Conservation (phyloP, 495 filamentous ascomycete genomes). For the Diplogelasinospora grovesii region DNA sequence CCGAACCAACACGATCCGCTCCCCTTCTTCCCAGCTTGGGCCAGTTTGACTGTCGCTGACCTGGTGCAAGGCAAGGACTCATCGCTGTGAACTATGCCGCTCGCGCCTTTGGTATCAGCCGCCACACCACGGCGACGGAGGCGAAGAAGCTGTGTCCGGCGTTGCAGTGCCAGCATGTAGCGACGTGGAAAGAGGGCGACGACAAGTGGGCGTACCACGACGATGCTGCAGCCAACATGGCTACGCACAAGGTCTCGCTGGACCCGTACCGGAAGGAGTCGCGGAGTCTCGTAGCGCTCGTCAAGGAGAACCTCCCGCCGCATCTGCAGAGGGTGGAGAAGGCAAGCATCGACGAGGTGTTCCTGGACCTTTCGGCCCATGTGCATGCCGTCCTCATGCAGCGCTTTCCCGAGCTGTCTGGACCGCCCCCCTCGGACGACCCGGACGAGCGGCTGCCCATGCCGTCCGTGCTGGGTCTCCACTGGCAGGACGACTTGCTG, state of each 20-base stretch:
- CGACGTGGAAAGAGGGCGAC: conserved; percentile 90
- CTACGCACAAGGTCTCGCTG: conserved; percentile 83
- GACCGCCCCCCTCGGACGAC: conserved; percentile 61
- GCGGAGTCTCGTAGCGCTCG: conserved; percentile 69
- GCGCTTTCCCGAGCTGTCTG: conserved; percentile 67
- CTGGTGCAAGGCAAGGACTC: conserved; percentile 54
- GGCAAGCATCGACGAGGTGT: conserved; percentile 85
- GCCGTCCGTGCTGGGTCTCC: conserved; percentile 66
- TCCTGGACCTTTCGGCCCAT: conserved; percentile 81
- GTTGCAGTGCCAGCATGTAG: conserved; percentile 83
- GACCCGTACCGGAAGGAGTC: conserved; percentile 89
- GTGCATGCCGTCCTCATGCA: conserved; percentile 69
- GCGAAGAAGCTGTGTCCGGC: conserved; percentile 85
- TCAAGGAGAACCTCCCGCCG: conserved; percentile 64
- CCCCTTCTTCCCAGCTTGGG: not conserved
- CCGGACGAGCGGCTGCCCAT: conserved; percentile 62
- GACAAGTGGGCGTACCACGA: conserved; percentile 84
- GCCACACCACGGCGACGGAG: conserved; percentile 69
- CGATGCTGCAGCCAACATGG: conserved; percentile 68
- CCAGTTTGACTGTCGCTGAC: conserved; percentile 6
- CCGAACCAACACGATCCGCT: not conserved
- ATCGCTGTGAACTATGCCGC: conserved; percentile 97
- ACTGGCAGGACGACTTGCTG: conserved; percentile 76
- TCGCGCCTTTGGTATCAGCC: conserved; percentile 65
- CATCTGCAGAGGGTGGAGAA: conserved; percentile 76